These are phyloP conservation scores for Pulchroboletus neoregius DNA, from an alignment of 1,284 basidiomycete genomes.

Conservation along the genomic window DNA sequence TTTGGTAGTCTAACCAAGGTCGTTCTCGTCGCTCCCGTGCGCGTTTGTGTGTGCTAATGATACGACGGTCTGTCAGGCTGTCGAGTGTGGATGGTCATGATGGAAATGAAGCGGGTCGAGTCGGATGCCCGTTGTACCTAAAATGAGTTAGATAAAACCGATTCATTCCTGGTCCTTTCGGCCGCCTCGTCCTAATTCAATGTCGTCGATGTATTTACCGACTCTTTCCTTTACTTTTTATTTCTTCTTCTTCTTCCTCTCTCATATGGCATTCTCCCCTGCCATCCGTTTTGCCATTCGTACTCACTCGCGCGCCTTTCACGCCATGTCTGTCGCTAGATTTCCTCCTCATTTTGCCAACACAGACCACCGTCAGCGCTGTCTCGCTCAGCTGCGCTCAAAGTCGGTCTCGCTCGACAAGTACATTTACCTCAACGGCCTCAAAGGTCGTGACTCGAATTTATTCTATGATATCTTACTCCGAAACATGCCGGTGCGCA, in stretches of 20 bases:
- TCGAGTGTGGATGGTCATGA: background rate
- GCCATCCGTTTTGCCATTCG: background rate
- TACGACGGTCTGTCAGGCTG: too few species aligned
- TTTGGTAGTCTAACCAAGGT: slow-evolving; percentile 43
- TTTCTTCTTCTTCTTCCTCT: background rate
- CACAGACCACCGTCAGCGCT: slow-evolving; percentile 56
- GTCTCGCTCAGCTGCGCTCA: slow-evolving; percentile 56
- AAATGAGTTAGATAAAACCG: background rate
- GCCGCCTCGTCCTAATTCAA: too few species aligned
- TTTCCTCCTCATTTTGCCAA: slow-evolving; percentile 52
- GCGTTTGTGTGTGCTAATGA: slow-evolving; percentile 1
- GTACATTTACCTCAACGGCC: slow-evolving; percentile 65
- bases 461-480: slow-evolving; percentile 63
- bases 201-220: background rate
- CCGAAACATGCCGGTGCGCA: slow-evolving; percentile 50
- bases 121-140: background rate
- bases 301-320: slow-evolving; percentile 9
- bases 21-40: background rate
- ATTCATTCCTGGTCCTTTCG: background rate
- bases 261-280: background rate
- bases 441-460: slow-evolving; percentile 60
- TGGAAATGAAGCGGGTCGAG: background rate
- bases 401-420: slow-evolving; percentile 59
- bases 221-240: background rate
- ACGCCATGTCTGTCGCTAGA: slow-evolving; percentile 25